A percentile compares a stretch with the other conserved stretches of the same genome.
These are phyloP conservation scores for Ophiorrhiza pumila DNA, from an alignment of 257 asterid species.

Conservation along the genomic window DNA sequence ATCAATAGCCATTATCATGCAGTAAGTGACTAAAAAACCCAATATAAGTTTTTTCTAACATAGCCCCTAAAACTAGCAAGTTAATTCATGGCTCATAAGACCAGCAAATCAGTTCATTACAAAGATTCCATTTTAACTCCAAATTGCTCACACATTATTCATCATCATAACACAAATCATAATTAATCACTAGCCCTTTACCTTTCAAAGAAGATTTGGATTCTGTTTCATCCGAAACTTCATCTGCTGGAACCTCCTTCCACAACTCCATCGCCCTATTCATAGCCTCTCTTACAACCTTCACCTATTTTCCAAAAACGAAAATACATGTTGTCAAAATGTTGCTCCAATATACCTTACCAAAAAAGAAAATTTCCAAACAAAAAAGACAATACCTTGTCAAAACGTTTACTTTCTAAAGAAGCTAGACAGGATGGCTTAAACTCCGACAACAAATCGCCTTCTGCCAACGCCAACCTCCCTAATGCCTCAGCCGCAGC, in stretches of 20 bases:
- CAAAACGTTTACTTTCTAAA: conserved; percentile 64
- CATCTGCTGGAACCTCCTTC: conserved; percentile 57
- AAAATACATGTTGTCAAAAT: no score
- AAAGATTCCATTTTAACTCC: background rate
- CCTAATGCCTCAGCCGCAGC: conserved; percentile 80
- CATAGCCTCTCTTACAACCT: conserved; percentile 82
- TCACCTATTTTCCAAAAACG: conserved; percentile 46
- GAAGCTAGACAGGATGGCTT: conserved; percentile 51
- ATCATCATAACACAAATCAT: background rate
- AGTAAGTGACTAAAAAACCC: background rate
- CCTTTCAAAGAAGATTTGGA: conserved; percentile 52
- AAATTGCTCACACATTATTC: background rate
- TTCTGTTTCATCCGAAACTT: conserved; percentile 28
- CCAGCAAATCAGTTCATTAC: background rate
- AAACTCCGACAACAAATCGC: conserved; percentile 36
- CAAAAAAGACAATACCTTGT: conserved; percentile 46
- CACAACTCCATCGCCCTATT: conserved; percentile 68
- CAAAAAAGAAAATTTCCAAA: background rate
- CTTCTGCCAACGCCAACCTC: conserved; percentile 50
- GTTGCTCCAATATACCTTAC: no score
- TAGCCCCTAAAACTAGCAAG: background rate
- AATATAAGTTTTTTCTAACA: background rate
- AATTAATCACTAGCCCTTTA: conserved; percentile 12
- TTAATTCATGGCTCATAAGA: background rate
- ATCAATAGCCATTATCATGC: background rate